Conservation (phyloP, 805 yeast species). For the Kodamaea hsintzibuensis region DNA sequence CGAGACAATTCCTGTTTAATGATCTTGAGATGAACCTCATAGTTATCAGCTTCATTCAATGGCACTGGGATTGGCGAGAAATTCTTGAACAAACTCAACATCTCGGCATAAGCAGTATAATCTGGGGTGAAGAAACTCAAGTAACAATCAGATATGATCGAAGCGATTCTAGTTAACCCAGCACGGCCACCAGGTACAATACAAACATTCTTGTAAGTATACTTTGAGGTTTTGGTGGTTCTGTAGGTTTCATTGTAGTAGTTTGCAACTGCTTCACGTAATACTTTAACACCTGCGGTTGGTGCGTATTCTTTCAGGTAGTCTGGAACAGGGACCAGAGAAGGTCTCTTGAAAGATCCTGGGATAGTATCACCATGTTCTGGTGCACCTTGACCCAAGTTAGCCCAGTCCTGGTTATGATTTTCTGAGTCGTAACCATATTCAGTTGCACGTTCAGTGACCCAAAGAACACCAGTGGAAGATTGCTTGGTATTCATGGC, state of each 20-base stretch:
- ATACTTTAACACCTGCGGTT: constrained; percentile 55
- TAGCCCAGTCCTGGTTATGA: constrained; percentile 50
- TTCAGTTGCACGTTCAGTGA: constrained; percentile 59
- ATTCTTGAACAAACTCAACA: constrained; percentile 62
- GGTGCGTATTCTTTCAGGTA: constrained; percentile 58
- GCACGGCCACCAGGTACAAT: constrained; percentile 68
- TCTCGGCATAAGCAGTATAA: constrained; percentile 65
- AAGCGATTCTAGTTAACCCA: constrained; percentile 61
- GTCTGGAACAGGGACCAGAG: constrained; percentile 46
- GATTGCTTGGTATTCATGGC: constrained; percentile 60
- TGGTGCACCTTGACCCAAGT: constrained; percentile 66
- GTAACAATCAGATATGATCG: constrained; percentile 59
- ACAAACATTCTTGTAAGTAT: constrained; percentile 61
- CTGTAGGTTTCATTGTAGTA: constrained; percentile 57
- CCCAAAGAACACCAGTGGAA: constrained; percentile 66
- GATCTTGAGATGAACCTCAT: constrained; percentile 53
- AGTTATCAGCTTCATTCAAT: constrained; percentile 55
- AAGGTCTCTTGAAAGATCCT: constrained; percentile 58
- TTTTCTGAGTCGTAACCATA: constrained; percentile 50
- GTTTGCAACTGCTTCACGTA: constrained; percentile 59
- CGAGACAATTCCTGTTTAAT: constrained; percentile 53
- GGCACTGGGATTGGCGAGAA: constrained; percentile 67
- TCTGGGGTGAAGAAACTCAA: constrained; percentile 61
- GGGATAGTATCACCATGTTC: constrained; percentile 60
- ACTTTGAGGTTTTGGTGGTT: constrained; percentile 48